These are phyloP conservation scores for Carpinus viminea DNA, from an alignment of 306 rosid genomes.

Conservation along the genomic window DNA sequence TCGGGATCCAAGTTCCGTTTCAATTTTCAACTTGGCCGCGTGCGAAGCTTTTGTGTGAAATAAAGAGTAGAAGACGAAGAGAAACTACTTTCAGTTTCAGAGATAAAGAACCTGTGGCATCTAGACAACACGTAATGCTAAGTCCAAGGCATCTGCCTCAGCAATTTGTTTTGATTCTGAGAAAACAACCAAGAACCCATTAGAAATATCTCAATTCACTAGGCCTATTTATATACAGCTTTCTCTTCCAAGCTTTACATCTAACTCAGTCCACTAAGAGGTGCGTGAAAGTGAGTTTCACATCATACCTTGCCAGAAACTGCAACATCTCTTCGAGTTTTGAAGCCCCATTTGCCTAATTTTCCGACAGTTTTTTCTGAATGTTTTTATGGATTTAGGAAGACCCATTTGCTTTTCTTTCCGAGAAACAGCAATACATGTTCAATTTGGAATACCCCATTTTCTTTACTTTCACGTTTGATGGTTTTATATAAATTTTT, in stretches of 20 bases:
- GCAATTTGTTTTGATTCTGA: slow-evolving; percentile 28
- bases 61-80: neutral
- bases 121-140: slow-evolving; percentile 31
- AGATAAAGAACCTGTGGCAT: slow-evolving; percentile 46
- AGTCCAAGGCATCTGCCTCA: slow-evolving; percentile 31
- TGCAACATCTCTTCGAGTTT: slow-evolving; percentile 21
- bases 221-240: neutral
- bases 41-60: neutral
- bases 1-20: slow-evolving; percentile 11
- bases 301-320: slow-evolving; percentile 10
- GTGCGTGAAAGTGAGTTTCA: slow-evolving; percentile 23
- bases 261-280: slow-evolving; percentile 13
- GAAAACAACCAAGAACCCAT: slow-evolving; percentile 12
- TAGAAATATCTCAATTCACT: neutral
- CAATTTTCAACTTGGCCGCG: slow-evolving; percentile 24
- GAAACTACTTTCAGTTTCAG: slow-evolving; percentile 1
- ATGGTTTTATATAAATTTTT: slow-evolving; percentile 20
- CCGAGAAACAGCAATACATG: neutral
- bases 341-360: slow-evolving; percentile 29
- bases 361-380: neutral
- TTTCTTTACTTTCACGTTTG: slow-evolving; percentile 24
- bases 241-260: slow-evolving; percentile 22
- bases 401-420: slow-evolving; percentile 37
- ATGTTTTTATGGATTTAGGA: slow-evolving; percentile 10
- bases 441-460: slow-evolving; percentile 27